phyloP scores from a whole-genome alignment of 169 alveolate species.

The Plasmodium chabaudi region DNA sequence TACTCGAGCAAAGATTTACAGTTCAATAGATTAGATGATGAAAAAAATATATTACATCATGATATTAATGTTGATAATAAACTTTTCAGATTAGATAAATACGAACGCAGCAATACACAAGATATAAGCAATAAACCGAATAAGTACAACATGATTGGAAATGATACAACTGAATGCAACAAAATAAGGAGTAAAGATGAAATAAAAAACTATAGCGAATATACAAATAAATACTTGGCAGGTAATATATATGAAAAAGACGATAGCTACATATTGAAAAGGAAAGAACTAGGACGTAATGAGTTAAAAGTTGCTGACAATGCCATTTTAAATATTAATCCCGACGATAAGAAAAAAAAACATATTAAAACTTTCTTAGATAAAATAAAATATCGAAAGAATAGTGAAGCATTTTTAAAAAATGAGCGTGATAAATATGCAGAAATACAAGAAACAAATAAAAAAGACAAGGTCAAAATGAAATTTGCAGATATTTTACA shows the following conservation, averaged over 20 bases:
- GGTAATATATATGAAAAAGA: not conserved
- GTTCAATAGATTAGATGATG: not conserved
- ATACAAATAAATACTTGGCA: constrained; percentile 7
- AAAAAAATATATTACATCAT: constrained; percentile 6
- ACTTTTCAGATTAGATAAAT: constrained; percentile 2
- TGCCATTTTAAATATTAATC: constrained; percentile 6
- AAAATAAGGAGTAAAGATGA: constrained; percentile 14
- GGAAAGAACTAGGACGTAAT: not conserved
- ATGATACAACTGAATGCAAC: not conserved
- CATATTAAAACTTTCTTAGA: constrained; percentile 55
- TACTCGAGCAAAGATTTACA: not conserved
- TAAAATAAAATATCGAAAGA: constrained; percentile 60
- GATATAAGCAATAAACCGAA: constrained; percentile 8
- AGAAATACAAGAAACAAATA: constrained; percentile 9
- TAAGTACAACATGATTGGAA: constrained; percentile 11
- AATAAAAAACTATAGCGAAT: constrained; percentile 6
- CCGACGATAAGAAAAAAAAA: constrained; percentile 61
- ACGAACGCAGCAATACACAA: constrained; percentile 2
- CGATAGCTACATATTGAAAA: constrained; percentile 11
- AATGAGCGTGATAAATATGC: constrained; percentile 48
- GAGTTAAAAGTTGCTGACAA: not conserved
- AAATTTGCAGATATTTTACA: constrained; percentile 63
- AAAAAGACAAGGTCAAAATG: constrained; percentile 56
- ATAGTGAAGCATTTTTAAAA: constrained; percentile 33
- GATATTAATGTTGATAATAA: constrained; percentile 13